A percentile compares a stretch with the other conserved stretches of the same genome.
These are phyloP conservation scores for Aaosphaeria pasadenensis DNA, from an alignment of 2,329 filamentous ascomycete genomes.

Conservation along the genomic window DNA sequence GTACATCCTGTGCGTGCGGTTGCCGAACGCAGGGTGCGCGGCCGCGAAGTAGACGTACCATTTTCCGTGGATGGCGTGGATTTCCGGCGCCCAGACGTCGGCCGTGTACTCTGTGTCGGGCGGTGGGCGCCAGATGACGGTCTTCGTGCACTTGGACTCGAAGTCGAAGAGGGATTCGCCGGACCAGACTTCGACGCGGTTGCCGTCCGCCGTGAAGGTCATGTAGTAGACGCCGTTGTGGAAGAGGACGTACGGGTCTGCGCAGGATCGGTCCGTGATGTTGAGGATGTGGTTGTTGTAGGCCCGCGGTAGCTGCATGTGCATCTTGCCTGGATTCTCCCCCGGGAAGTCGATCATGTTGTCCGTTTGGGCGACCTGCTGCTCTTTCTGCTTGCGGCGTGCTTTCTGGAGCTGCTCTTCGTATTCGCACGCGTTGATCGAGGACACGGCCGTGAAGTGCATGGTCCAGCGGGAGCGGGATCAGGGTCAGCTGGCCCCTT, in stretches of 20 bases:
- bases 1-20: constrained; percentile 45
- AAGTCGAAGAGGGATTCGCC: constrained; percentile 40
- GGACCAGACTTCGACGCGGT: constrained; percentile 42
- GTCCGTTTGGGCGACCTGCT: background rate
- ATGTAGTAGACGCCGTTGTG: constrained; percentile 45
- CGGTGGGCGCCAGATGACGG: constrained; percentile 43
- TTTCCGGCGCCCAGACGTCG: constrained; percentile 56
- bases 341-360: background rate
- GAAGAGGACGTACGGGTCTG: constrained; percentile 45
- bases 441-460: no score
- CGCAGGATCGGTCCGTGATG: constrained; percentile 39
- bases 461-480: no score
- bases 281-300: constrained; percentile 42
- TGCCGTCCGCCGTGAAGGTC: background rate
- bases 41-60: constrained; percentile 56
- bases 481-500: no score
- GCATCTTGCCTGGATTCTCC: constrained; percentile 7
- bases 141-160: constrained; percentile 34
- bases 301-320: constrained; percentile 16
- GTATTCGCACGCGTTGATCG: no score
- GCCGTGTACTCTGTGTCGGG: constrained; percentile 43
- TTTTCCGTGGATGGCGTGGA: constrained; percentile 48
- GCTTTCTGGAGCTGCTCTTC: no score
- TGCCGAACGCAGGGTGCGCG: constrained; percentile 41
- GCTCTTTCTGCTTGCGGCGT: no score